phyloP scores from a whole-genome alignment of 2,329 filamentous ascomycete genomes.

The Parastagonospora avenae region DNA sequence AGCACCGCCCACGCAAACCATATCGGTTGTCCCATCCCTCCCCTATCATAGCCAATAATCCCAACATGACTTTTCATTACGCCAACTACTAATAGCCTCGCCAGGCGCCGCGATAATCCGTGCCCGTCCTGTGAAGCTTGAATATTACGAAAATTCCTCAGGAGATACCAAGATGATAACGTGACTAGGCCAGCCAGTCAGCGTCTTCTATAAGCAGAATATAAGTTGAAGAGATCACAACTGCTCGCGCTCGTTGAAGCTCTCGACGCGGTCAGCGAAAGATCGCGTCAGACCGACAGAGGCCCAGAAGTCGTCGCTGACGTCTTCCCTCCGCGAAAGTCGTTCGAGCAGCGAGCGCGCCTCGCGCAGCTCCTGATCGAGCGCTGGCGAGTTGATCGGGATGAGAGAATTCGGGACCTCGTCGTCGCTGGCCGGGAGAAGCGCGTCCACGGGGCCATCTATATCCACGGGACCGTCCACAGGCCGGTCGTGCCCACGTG shows the following conservation, averaged over 20 bases:
- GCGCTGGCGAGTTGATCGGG: constrained; percentile 11
- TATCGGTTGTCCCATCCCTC: neutral
- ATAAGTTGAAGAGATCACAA: constrained; percentile 14
- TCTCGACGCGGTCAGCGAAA: constrained; percentile 41
- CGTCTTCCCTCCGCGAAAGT: constrained; percentile 72
- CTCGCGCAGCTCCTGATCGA: constrained; percentile 58
- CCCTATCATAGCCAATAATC: neutral
- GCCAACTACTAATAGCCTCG: neutral
- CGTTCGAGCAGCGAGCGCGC: constrained; percentile 76
- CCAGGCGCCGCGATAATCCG: neutral
- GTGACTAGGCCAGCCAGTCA: constrained; percentile 5
- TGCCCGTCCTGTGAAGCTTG: neutral
- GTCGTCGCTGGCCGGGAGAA: constrained; percentile 21
- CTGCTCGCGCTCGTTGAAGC: constrained; percentile 39
- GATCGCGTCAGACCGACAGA: constrained; percentile 49
- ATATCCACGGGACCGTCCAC: constrained; percentile 10
- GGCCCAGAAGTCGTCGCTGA: constrained; percentile 82
- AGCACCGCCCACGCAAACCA: neutral
- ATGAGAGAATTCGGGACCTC: constrained; percentile 14
- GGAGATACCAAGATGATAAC: neutral
- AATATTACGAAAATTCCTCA: neutral
- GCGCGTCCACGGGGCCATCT: constrained; percentile 25
- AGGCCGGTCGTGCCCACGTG: neutral
- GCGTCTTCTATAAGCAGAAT: neutral
- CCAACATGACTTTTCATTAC: constrained; percentile 9